These are phyloP conservation scores for Anisodus tanguticus DNA, from an alignment of 257 asterid species.

Conservation along the genomic window DNA sequence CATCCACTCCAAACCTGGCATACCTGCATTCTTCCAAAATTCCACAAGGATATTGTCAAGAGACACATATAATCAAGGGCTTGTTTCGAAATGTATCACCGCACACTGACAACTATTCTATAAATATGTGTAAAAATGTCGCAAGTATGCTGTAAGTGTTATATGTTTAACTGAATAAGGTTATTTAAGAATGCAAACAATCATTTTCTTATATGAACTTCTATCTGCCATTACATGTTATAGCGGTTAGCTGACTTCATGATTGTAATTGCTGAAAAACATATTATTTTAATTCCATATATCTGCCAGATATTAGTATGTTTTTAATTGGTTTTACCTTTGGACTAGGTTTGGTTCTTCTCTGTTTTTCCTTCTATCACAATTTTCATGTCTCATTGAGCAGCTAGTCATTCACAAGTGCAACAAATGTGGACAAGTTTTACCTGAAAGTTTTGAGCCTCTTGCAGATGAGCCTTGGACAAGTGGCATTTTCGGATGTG, in stretches of 20 bases:
- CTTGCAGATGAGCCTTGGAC: constrained; percentile 82
- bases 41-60: background rate
- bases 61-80: constrained; percentile 5
- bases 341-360: constrained; percentile 17
- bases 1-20: too few species aligned
- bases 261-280: background rate
- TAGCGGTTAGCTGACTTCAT: background rate
- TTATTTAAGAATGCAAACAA: background rate
- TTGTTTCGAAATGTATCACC: background rate
- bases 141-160: background rate
- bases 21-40: too few species aligned
- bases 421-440: constrained; percentile 72
- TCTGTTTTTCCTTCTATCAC: constrained; percentile 3
- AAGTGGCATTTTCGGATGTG: constrained; percentile 74
- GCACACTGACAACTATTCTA: background rate
- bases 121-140: background rate
- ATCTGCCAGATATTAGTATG: constrained; percentile 12
- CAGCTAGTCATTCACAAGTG: constrained; percentile 70
- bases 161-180: background rate
- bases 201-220: background rate
- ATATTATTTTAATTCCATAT: background rate
- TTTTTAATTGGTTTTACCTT: background rate
- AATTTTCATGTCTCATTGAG: constrained; percentile 24
- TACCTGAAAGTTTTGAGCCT: constrained; percentile 68
- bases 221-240: too few species aligned